Base-by-base conservation (phyloP, 371 early-diverging fungal species). In the Rhizopus microsporus region DNA sequence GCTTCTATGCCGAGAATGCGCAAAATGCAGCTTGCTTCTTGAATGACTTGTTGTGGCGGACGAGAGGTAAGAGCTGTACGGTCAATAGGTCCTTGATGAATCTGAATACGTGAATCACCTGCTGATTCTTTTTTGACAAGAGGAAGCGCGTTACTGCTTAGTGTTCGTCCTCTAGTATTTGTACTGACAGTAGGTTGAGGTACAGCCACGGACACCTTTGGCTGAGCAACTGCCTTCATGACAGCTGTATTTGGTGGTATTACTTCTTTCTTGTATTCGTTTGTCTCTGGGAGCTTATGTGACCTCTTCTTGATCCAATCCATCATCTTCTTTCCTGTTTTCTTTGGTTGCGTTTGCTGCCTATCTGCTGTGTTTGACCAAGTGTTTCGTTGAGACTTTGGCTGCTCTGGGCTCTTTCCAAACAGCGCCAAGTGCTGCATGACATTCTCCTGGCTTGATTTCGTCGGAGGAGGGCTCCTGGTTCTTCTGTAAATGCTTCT, bases 11-110 rank as follows among this genome's bases (percentile, higher is more conserved):
- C 93, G 56, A 91, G 76, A 8, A 78, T 64, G 40, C 77, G 64
- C 42, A 91, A 63, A 0, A 84, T 81, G 62, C 82, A 83, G 37
- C 82, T 78, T 47, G 90, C 76, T 31, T 88, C 84, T 40, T 78
- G 71, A 52, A 91, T 83, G 23, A 89, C 77, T 60, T 86, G 83
- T 10, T 78, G 79, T 3, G 93, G 93, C 32, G 86, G 72, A 29
- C 85, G 78, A 10, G 88, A 83, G 17, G 89, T 88, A 56, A 92
- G 67, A 2, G 89, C 88, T 40, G 81, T 75, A 16, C 87, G 84
- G 55, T 90, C 91, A 6, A 92, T 87, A 13, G 89, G 88, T 43
- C 92, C 92, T 56, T 87, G 85, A 69, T 91, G 90, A 32, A 80
- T 77, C n/a, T 86, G 84, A 60, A 89, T 64, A 42, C 76, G 80